Percentiles rank a stretch among this genome's conserved stretches.
phyloP scores from a whole-genome alignment of 371 early-diverging fungal genomes.

The Mucor plumbeus region DNA sequence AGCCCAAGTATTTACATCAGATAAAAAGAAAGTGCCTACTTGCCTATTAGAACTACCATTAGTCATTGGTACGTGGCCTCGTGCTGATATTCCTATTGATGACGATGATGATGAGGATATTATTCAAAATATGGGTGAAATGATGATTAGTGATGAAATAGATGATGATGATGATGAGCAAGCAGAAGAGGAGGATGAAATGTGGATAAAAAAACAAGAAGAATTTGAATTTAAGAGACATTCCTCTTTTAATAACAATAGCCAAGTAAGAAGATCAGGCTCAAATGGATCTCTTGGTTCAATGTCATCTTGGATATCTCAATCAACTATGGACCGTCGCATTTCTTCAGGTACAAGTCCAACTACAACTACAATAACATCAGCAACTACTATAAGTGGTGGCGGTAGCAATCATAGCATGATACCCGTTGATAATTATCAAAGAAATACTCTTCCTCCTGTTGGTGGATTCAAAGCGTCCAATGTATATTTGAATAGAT shows the following conservation, averaged over 20 bases:
- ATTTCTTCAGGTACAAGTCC: slow-evolving; percentile 7
- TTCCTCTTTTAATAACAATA: neutral
- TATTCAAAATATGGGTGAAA: slow-evolving; percentile 30
- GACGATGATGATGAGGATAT: slow-evolving; percentile 50
- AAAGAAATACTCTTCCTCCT: slow-evolving; percentile 12
- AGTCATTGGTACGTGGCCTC: slow-evolving; percentile 54
- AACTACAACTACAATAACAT: neutral
- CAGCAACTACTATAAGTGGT: neutral
- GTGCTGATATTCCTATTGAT: slow-evolving; percentile 51
- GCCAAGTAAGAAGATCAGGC: slow-evolving; percentile 6
- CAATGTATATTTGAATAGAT: slow-evolving; percentile 27
- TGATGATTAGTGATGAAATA: slow-evolving; percentile 29
- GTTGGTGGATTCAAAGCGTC: slow-evolving; percentile 1
- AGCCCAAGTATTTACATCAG: slow-evolving; percentile 22
- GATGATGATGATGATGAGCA: slow-evolving; percentile 18
- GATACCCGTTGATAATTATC: slow-evolving; percentile 14
- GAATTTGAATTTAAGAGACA: slow-evolving; percentile 7
- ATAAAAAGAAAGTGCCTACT: slow-evolving; percentile 16
- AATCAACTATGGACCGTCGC: slow-evolving; percentile 7
- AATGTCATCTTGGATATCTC: slow-evolving; percentile 15
- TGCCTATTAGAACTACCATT: slow-evolving; percentile 41
- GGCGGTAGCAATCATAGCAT: neutral
- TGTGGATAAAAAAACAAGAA: neutral
- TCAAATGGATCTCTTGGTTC: slow-evolving; percentile 15
- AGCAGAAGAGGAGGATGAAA: slow-evolving; percentile 9